phyloP scores from a whole-genome alignment of 345 rosid genomes.

The Kandelia obovata region DNA sequence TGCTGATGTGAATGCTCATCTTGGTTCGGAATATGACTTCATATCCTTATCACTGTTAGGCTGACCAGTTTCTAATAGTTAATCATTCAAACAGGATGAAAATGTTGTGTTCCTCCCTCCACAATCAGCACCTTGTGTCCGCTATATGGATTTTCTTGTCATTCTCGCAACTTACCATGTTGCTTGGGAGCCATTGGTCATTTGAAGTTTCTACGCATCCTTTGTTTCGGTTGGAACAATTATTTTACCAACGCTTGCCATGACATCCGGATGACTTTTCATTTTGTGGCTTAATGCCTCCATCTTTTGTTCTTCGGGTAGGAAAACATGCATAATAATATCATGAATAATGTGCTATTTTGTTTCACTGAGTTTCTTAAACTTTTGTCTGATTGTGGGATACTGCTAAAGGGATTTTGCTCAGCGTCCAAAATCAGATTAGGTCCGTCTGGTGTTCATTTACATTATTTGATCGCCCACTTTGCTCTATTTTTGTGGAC shows the following conservation, averaged over 20 bases:
- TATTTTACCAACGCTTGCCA: not conserved
- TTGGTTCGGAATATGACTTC: not conserved
- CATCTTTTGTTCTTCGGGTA: not conserved
- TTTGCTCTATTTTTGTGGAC: no score
- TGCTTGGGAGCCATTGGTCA: not conserved
- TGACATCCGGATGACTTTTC: not conserved
- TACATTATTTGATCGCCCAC: no score
- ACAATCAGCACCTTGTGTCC: not conserved
- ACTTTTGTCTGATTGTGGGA: no score
- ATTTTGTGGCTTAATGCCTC: not conserved
- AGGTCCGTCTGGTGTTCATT: no score
- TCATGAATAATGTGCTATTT: no score
- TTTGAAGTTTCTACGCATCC: not conserved
- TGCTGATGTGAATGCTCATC: not conserved
- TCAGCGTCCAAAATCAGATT: no score
- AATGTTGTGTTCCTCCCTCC: not conserved
- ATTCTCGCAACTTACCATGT: not conserved
- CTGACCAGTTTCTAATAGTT: no score
- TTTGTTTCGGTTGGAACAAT: not conserved
- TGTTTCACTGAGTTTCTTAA: no score
- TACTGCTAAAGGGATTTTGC: no score
- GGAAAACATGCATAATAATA: not conserved
- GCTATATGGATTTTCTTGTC: not conserved
- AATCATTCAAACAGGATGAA: not conserved
- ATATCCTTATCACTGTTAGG: not conserved